Evolutionary conservation across 31 red algal species (phyloP), one percentile per base, ranked within the genome.

Genomic region (Porphyra umbilicalis): DNA sequence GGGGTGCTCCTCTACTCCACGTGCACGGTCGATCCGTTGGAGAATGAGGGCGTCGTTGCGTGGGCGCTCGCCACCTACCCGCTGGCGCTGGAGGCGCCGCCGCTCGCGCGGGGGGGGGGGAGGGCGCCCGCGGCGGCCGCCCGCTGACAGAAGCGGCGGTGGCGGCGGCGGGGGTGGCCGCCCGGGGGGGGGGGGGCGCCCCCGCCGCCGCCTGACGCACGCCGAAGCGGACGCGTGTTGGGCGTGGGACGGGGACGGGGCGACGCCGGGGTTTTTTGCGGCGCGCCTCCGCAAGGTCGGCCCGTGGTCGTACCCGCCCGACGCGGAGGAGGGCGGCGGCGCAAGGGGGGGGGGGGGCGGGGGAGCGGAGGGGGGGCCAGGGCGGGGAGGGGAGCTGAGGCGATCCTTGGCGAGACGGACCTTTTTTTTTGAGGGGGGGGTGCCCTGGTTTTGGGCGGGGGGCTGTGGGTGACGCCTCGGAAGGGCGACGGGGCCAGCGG

Each of bases 1-100:
- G 83, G 83, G 38, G 40, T 32, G 32, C 57, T 85, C 7, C 68
- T 85, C 8, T 85, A 85, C 71, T 85, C 83, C 5, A 85, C 83
- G 3, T 85, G 83, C 78, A 77, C 83, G 33, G 34, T 85, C 35
- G 83, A 85, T 32, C 83, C 83, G 8, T 35, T 77, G 33, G 83
- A 85, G 78, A 85, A 85, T 77, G 75, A 77, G 44, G 83, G 35
- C n/a, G 44, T 79, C 25, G 68, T 85, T 6, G 57, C 57, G 57
- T 71, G 57, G 57, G 57, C 57, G 57, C 57, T 71, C 57, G 57
- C 57, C 4, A 20, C 57, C 25, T 71, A n/a, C 16, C 57, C 57
- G 2, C 57, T 71, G 25, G 13, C 57, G 6, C 14, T 71, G 2
- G 57, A 71, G 57, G 57, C 57, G 16, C 11, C 57, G 13, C 57